Evolutionary conservation across 768 basidiomycete genomes (phyloP).

Genomic region (Boletus vermiculosoides): DNA sequence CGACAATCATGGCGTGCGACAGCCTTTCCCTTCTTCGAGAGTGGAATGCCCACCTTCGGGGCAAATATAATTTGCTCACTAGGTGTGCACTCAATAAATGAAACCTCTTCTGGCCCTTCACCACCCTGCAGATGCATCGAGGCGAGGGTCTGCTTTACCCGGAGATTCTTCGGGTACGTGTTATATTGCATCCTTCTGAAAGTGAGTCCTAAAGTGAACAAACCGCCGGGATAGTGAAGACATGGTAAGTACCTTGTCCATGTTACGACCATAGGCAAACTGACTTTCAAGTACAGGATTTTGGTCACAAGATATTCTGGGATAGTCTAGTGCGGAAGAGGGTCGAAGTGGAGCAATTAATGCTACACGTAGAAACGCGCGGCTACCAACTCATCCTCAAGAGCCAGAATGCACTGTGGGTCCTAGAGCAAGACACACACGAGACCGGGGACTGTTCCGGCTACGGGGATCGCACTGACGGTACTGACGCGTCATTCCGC

Average conservation of each 20-base stretch:
- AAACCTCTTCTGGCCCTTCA: background rate
- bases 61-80: slow-evolving; percentile 35
- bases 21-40: slow-evolving; percentile 32
- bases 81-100: slow-evolving; percentile 17
- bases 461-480: slow-evolving; percentile 13
- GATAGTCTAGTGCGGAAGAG: slow-evolving; percentile 33
- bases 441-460: slow-evolving; percentile 22
- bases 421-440: slow-evolving; percentile 28
- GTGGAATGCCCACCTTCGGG: slow-evolving; percentile 33
- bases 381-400: slow-evolving; percentile 37
- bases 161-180: slow-evolving; percentile 41
- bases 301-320: slow-evolving; percentile 41
- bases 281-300: slow-evolving; percentile 30
- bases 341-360: slow-evolving; percentile 30
- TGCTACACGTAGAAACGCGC: slow-evolving; percentile 33
- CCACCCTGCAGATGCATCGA: slow-evolving; percentile 34
- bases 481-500: slow-evolving; percentile 4
- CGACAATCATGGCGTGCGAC: slow-evolving; percentile 28
- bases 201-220: background rate
- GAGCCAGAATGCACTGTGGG: slow-evolving; percentile 38
- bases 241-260: slow-evolving; percentile 14
- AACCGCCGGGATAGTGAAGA: slow-evolving; percentile 15
- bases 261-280: background rate
- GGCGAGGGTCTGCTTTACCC: slow-evolving; percentile 38
- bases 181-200: background rate